These are phyloP conservation scores for Hypoxylon perforatum DNA, from an alignment of 495 filamentous ascomycete species.

Conservation along the genomic window DNA sequence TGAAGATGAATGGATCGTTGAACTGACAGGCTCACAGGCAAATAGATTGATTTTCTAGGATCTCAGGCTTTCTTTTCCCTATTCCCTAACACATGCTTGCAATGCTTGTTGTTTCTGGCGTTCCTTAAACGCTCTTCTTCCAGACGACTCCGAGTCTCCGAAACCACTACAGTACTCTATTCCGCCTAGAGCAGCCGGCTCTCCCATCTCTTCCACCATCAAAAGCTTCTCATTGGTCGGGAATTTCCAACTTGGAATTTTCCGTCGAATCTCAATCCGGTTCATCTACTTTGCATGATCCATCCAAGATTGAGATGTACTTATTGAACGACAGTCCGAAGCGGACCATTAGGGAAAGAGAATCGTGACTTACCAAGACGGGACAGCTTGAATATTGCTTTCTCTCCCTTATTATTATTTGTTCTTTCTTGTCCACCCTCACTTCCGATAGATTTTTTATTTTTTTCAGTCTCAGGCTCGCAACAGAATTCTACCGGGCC, in stretches of 20 bases:
- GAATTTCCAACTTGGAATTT: slow-evolving; percentile 37
- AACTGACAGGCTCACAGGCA: slow-evolving; percentile 32
- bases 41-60: slow-evolving; percentile 36
- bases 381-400: slow-evolving; percentile 26
- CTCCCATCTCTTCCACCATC: slow-evolving; percentile 23
- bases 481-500: slow-evolving; percentile 32
- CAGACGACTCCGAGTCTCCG: slow-evolving; percentile 34
- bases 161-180: slow-evolving; percentile 20
- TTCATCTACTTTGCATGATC: slow-evolving; percentile 42
- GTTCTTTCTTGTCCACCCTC: not conserved
- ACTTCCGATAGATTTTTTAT: slow-evolving; percentile 5
- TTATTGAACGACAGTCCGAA: slow-evolving; percentile 28
- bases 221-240: slow-evolving; percentile 38
- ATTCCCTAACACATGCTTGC: not conserved
- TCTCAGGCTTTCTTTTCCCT: slow-evolving; percentile 3
- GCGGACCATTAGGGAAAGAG: slow-evolving; percentile 38
- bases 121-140: slow-evolving; percentile 8
- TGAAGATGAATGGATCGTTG: slow-evolving; percentile 3
- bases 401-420: not conserved
- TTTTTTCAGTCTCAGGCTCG: slow-evolving; percentile 23
- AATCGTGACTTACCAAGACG: slow-evolving; percentile 35
- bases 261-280: slow-evolving; percentile 42
- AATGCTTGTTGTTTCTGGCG: no score
- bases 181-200: slow-evolving; percentile 27
- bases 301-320: slow-evolving; percentile 36